Evolutionary conservation across 768 basidiomycete species (phyloP), one percentile per base, ranked within the genome.

Genomic region (Phanerochaete sordida): DNA sequence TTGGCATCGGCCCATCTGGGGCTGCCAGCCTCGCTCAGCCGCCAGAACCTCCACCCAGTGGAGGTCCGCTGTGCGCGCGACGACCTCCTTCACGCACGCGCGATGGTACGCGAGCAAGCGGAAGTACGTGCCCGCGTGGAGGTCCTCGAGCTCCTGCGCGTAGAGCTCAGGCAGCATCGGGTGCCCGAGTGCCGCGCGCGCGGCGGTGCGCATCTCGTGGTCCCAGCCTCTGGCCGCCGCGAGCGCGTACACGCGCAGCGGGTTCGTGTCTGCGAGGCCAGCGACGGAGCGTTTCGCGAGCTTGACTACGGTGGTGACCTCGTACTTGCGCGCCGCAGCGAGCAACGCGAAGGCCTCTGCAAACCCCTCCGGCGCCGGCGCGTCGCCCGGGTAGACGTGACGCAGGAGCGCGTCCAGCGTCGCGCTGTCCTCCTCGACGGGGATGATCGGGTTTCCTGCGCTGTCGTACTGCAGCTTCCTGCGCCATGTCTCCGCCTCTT

Each of bases 81-180:
- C 43, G 3, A 64, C 64, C 28, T 51, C 64, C 15, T 56, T 69
- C 7, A 75, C 77, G 61, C 79, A 79, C 31, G 68, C 57, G 37
- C 69, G 67, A 63, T 79, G 77, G 62, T 80, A 81, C 33, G 74
- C 70, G 48, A 77, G 74, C 35, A 81, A 69, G 27, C 74, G 75
- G 67, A 75, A 72, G 57, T 76, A 74, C 33, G 72, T 73, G 12
- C 74, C 76, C 5, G 73, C 79, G 1, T 75, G 72, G 58, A 81
- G 77, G 46, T 72, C 70, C 57, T 74, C 75, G 23, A 81, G 70
- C 62, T 80, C 79, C 19, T 73, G 62, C 16, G 66, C 68, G 59
- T 73, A 75, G 3, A 48, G 19, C 21, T 59, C 59, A 16, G 57
- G 48, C 8, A 65, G 13, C n/a, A n/a, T n/a, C 5, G 58, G 57